Conservation (phyloP, 805 yeast genomes). For the Kuraishia borneana region DNA sequence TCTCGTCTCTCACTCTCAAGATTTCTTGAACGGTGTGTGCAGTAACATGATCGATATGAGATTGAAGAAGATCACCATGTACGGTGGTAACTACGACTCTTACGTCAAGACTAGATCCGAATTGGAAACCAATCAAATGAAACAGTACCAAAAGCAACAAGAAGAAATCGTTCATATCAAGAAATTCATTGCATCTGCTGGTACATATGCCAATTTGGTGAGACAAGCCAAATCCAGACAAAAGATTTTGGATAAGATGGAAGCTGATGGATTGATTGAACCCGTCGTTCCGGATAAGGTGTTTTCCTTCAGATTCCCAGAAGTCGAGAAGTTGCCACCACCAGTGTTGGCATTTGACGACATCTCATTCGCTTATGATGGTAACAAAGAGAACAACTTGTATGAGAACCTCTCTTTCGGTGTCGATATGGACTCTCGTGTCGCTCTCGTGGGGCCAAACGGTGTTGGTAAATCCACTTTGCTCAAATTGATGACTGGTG, state of each 20-base stretch:
- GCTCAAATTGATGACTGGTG: conserved; percentile 95
- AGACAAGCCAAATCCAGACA: conserved; percentile 99
- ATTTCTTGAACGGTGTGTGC: conserved; percentile 98
- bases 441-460: conserved; percentile 96
- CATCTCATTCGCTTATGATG: conserved; percentile 86
- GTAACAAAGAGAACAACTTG: conserved; percentile 71
- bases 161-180: conserved; percentile 97
- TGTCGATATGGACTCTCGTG: conserved; percentile 98
- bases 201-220: conserved; percentile 98
- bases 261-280: conserved; percentile 94
- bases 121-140: conserved; percentile 95
- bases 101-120: conserved; percentile 91
- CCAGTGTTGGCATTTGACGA: conserved; percentile 96
- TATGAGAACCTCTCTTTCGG: conserved; percentile 91
- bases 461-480: conserved; percentile 98
- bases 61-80: conserved; percentile 56
- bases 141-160: conserved; percentile 93
- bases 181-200: conserved; percentile 98
- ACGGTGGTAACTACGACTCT: conserved; percentile 98
- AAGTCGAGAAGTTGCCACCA: conserved; percentile 95
- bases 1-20: conserved; percentile 95
- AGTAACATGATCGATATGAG: conserved; percentile 98
- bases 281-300: conserved; percentile 90
- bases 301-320: conserved; percentile 88
- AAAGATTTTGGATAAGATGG: conserved; percentile 99